Evolutionary conservation across 768 basidiomycete species (phyloP).

Genomic region (Scleroderma bovista): DNA sequence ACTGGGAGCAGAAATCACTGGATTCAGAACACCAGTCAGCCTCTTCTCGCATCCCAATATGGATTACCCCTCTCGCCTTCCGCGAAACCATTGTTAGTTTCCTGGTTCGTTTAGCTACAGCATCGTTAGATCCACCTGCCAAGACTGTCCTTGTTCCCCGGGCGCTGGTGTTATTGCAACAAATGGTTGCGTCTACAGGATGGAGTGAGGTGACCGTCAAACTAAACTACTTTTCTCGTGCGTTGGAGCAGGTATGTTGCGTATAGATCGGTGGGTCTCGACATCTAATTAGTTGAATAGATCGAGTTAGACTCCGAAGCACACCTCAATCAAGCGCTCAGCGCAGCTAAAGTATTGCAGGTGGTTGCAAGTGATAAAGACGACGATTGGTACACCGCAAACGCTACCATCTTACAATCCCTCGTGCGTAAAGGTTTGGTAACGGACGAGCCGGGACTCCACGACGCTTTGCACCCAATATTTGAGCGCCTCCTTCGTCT

Average conservation of each 20-base stretch:
- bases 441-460: slow-evolving; percentile 72
- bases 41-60: slow-evolving; percentile 30
- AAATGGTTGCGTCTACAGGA: slow-evolving; percentile 75
- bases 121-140: slow-evolving; percentile 43
- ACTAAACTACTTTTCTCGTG: slow-evolving; percentile 80
- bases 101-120: slow-evolving; percentile 84
- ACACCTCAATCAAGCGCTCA: slow-evolving; percentile 62
- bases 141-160: slow-evolving; percentile 49
- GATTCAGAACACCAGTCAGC: slow-evolving; percentile 19
- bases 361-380: slow-evolving; percentile 80
- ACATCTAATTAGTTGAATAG: slow-evolving; percentile 32
- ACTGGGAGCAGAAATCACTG: slow-evolving; percentile 78
- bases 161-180: slow-evolving; percentile 61
- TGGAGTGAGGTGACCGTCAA: slow-evolving; percentile 93
- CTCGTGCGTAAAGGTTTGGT: slow-evolving; percentile 84
- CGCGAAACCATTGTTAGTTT: slow-evolving; percentile 94
- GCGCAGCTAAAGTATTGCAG: slow-evolving; percentile 83
- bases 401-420: slow-evolving; percentile 69
- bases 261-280: background rate
- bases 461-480: slow-evolving; percentile 77
- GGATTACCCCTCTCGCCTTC: slow-evolving; percentile 74
- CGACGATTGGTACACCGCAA: slow-evolving; percentile 72
- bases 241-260: slow-evolving; percentile 67
- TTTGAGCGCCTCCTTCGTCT: slow-evolving; percentile 75
- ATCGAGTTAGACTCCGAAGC: slow-evolving; percentile 67